Base-by-base conservation (phyloP, 306 rosid species). In the Nissolia schottii region DNA sequence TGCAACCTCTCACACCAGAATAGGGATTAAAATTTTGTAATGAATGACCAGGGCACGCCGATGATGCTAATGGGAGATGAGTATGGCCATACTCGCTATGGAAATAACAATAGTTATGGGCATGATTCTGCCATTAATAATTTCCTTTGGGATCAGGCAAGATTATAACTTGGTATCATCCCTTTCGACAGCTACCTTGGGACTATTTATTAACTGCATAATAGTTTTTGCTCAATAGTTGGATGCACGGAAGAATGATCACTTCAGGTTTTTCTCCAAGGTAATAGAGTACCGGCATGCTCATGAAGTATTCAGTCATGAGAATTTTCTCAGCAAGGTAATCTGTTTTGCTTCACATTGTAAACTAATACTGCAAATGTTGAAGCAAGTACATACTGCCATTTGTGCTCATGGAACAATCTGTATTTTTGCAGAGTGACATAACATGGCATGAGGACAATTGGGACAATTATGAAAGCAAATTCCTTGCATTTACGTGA, bases 1-100 rank as follows among this genome's bases (percentile, higher is more conserved):
- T 70, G 72, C 56, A 49, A 35, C 78, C 70, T 27, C 63, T 24
- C 60, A 63, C 61, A 46, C 67, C 56, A 20, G 71, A 45, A 49
- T 41, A 68, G 55, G 48, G 14, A 82, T 64, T 64, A 57, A 24
- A 18, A 25, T 37, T 50, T 68, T 80, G 62, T 83, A 25, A 35
- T 86, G 75, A 64, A 73, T 84, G 65, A 60, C 64, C 82, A 94
- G 99, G 99, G 99, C 68, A 81, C 87, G 18, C 99, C 97, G 16
- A 94, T 94, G 99, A 91, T 91, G 99, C 78, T 89, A 67, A 94
- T 94, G 99, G 96, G 96, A 45, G 99, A 94, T 81, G 99, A 94
- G 78, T 94, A 94, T 61, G 96, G 88, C 38, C 99, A 94, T 71
- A 91, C 92, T 68, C 93, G 97, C 62, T 16, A 80, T 45, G 99